Percentiles rank a stretch among this genome's conserved stretches.
Conservation (phyloP, 106 monocot genomes). For the Vanilla planifolia region DNA sequence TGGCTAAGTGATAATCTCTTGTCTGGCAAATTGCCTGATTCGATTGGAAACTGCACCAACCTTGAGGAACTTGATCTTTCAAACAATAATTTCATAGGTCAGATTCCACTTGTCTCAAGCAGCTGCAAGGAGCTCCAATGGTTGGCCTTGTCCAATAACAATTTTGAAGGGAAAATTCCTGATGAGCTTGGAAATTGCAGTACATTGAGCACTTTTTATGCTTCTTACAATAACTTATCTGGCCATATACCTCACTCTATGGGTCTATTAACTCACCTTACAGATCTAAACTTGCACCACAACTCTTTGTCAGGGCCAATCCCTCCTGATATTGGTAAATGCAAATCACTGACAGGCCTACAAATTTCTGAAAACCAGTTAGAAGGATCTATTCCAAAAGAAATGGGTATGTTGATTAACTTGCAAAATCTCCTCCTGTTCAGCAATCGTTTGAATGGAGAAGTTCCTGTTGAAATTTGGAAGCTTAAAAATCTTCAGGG, state of each 20-base stretch:
- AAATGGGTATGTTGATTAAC: slow-evolving; percentile 41
- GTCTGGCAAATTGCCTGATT: slow-evolving; percentile 51
- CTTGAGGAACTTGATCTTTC: slow-evolving; percentile 49
- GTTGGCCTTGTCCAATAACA: slow-evolving; percentile 34
- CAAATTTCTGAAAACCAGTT: slow-evolving; percentile 52
- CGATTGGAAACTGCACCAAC: slow-evolving; percentile 47
- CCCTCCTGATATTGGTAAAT: slow-evolving; percentile 64
- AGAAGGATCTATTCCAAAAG: slow-evolving; percentile 51
- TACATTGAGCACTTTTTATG: slow-evolving; percentile 24
- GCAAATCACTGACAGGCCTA: slow-evolving; percentile 33
- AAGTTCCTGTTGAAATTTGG: slow-evolving; percentile 64
- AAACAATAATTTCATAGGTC: slow-evolving; percentile 36
- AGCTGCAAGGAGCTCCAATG: slow-evolving; percentile 31
- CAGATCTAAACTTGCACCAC: slow-evolving; percentile 28
- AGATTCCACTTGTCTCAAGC: slow-evolving; percentile 32
- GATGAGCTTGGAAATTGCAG: slow-evolving; percentile 44
- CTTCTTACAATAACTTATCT: slow-evolving; percentile 34
- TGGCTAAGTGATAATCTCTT: slow-evolving; percentile 49
- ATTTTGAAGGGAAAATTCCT: slow-evolving; percentile 46
- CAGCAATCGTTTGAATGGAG: slow-evolving; percentile 53
- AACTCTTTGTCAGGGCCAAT: slow-evolving; percentile 59
- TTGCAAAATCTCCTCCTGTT: slow-evolving; percentile 45
- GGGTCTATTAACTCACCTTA: slow-evolving; percentile 38
- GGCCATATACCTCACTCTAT: slow-evolving; percentile 62
- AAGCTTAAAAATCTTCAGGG: slow-evolving; percentile 37